Percentiles rank a stretch among this genome's conserved stretches.
phyloP scores from a whole-genome alignment of 23 red algal genomes.

The Cyanidioschyzon merolae region DNA sequence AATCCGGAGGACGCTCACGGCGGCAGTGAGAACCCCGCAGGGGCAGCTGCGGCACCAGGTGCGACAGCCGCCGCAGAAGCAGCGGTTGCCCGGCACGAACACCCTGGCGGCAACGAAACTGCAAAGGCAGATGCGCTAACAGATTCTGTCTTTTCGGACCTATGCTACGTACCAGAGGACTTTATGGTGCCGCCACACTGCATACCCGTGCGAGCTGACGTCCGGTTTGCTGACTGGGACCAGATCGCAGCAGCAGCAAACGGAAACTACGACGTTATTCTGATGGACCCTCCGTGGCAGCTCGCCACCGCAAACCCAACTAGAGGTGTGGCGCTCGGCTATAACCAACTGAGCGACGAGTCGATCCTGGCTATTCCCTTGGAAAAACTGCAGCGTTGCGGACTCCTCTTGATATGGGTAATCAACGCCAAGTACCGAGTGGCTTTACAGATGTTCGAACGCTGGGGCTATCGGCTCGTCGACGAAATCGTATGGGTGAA shows the following conservation, averaged over 20 bases:
- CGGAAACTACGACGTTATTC: slow-evolving; percentile 28
- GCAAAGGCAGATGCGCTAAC: neutral
- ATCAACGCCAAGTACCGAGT: slow-evolving; percentile 28
- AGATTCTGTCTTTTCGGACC: neutral
- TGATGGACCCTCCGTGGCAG: slow-evolving; percentile 38
- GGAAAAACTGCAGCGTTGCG: slow-evolving; percentile 12
- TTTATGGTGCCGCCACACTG: slow-evolving; percentile 27
- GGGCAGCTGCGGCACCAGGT: neutral
- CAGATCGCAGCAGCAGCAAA: neutral
- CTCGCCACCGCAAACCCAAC: slow-evolving; percentile 29
- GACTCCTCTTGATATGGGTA: slow-evolving; percentile 28
- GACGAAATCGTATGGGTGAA: slow-evolving; percentile 34
- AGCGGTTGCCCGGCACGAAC: neutral
- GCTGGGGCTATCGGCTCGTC: slow-evolving; percentile 31
- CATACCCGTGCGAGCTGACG: slow-evolving; percentile 26
- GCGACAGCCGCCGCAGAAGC: neutral
- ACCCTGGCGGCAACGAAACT: neutral
- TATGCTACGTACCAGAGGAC: slow-evolving; percentile 21
- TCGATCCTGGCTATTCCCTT: slow-evolving; percentile 20
- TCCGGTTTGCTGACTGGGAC: slow-evolving; percentile 26
- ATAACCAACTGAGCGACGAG: slow-evolving; percentile 25
- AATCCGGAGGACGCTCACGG: neutral
- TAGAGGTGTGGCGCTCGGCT: slow-evolving; percentile 25
- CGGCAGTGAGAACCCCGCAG: too few species aligned
- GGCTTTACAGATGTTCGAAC: slow-evolving; percentile 27